Percentiles rank a stretch among this genome's conserved stretches.
phyloP scores from a whole-genome alignment of 2,329 filamentous ascomycete genomes.

The Colletotrichum tropicale region DNA sequence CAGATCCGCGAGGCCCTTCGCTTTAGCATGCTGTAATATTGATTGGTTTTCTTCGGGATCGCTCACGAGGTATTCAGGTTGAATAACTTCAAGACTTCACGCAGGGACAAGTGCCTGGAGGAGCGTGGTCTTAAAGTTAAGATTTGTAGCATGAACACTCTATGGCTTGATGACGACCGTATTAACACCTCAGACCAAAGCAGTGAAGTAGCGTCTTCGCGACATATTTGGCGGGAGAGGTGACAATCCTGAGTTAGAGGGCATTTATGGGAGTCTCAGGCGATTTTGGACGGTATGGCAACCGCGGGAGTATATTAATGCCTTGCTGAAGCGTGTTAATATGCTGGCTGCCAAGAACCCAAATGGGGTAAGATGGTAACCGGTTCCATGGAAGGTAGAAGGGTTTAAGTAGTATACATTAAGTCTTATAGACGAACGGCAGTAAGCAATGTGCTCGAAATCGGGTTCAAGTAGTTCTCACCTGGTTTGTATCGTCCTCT shows the following conservation, averaged over 20 bases:
- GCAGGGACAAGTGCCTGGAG: too few species aligned
- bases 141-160: not conserved
- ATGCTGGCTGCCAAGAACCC: accelerated
- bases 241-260: not conserved
- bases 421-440: too few species aligned
- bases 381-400: too few species aligned
- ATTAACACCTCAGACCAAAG: not conserved
- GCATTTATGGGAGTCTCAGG: accelerated
- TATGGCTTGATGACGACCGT: accelerated
- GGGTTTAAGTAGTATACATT: accelerated
- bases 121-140: not conserved
- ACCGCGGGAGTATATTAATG: too few species aligned
- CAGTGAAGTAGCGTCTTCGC: too few species aligned
- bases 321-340: accelerated
- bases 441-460: too few species aligned
- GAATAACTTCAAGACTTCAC: not conserved
- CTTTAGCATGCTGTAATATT: not conserved
- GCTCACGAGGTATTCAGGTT: not conserved
- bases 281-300: not conserved
- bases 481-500: not conserved
- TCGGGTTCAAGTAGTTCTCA: not conserved
- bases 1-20: not conserved
- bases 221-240: not conserved
- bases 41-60: not conserved
- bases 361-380: too few species aligned